Evolutionary conservation across 768 basidiomycete species (phyloP).

Genomic region (Rhizopogon sp.): DNA sequence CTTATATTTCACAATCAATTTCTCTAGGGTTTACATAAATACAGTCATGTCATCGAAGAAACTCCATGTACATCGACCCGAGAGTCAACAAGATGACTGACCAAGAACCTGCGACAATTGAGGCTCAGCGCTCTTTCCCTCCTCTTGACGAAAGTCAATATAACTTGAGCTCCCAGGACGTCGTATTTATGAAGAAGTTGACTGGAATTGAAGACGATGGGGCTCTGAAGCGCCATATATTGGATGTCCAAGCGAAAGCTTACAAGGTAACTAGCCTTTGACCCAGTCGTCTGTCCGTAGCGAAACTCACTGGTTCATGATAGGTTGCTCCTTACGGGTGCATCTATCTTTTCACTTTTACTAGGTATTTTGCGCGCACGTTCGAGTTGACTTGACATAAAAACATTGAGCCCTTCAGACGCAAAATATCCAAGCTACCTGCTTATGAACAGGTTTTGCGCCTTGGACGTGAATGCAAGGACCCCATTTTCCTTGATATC

Average conservation of each 20-base stretch:
- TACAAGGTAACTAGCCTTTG: conserved; percentile 11
- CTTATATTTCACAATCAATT: too few species aligned
- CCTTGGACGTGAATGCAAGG: conserved; percentile 24
- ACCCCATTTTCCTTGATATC: conserved; percentile 34
- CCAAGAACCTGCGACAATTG: neutral
- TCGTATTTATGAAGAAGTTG: conserved; percentile 16
- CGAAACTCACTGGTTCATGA: neutral
- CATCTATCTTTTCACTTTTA: neutral
- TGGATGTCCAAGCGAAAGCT: conserved; percentile 20
- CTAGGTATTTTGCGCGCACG: neutral
- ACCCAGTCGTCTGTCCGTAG: neutral
- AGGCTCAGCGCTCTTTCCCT: neutral
- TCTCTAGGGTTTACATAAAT: too few species aligned
- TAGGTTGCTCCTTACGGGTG: conserved; percentile 8
- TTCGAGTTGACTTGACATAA: neutral
- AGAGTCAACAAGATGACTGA: neutral
- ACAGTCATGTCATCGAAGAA: too few species aligned
- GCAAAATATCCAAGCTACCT: neutral
- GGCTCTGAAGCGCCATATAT: conserved; percentile 19
- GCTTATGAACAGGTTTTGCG: conserved; percentile 19
- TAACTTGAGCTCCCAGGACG: neutral
- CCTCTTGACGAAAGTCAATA: conserved; percentile 4
- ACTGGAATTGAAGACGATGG: conserved; percentile 22
- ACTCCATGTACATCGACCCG: too few species aligned
- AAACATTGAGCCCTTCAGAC: neutral